Evolutionary conservation across 2,329 filamentous ascomycete genomes (phyloP).

Genomic region (Rutstroemia sp.): DNA sequence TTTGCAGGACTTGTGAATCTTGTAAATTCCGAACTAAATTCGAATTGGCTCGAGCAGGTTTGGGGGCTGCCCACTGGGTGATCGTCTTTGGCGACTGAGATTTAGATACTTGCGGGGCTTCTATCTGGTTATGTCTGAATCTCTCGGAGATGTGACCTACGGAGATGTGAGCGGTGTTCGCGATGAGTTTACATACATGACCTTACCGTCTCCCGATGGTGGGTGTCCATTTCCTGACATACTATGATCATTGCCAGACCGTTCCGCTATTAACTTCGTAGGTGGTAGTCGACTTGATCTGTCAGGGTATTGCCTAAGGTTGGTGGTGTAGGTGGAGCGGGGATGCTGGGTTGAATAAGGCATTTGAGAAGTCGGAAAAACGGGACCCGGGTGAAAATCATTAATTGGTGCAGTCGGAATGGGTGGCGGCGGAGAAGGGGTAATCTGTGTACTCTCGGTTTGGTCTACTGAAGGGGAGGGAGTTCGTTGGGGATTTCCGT

Average conservation of each 20-base stretch:
- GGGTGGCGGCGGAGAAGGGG: constrained; percentile 8
- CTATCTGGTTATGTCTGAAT: constrained; percentile 6
- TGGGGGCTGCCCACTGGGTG: constrained; percentile 8
- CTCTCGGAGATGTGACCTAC: constrained; percentile 5
- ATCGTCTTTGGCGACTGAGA: constrained; percentile 5
- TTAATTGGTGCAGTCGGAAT: constrained; percentile 9
- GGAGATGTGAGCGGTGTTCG: not conserved
- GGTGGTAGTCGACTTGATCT: constrained; percentile 1
- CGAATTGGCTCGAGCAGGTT: constrained; percentile 5
- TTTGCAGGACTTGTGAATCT: constrained; percentile 1
- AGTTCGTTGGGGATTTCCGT: not conserved
- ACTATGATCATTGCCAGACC: not conserved
- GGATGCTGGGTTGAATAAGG: constrained; percentile 6
- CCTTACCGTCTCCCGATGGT: constrained; percentile 3
- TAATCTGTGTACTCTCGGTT: constrained; percentile 7
- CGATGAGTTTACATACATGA: not conserved
- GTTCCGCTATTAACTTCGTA: not conserved
- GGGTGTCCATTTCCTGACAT: not conserved
- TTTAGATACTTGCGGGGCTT: not conserved
- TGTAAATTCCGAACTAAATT: constrained; percentile 8
- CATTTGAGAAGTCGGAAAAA: constrained; percentile 7
- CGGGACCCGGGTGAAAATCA: constrained; percentile 3
- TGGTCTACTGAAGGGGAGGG: constrained; percentile 2
- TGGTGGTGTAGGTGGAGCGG: constrained; percentile 2
- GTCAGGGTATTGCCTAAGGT: constrained; percentile 8